Conservation (phyloP, 257 asterid genomes). For the Petunia axillaris region DNA sequence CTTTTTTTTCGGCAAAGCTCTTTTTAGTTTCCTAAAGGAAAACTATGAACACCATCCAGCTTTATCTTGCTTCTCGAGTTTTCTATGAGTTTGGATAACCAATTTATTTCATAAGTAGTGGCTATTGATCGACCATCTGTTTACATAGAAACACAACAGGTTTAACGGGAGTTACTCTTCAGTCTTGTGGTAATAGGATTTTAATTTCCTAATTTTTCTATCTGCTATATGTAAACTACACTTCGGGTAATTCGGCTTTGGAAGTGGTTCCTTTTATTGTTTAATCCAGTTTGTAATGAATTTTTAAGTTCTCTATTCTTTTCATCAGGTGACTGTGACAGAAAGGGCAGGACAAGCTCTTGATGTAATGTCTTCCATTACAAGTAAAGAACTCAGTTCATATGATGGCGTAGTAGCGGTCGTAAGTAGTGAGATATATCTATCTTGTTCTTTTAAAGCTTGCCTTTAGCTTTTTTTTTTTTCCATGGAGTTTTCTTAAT, state of each 20-base stretch:
- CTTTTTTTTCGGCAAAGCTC: no score
- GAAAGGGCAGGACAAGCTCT: slow-evolving; percentile 91
- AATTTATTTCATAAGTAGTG: slow-evolving; percentile 1
- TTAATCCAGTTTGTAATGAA: background rate
- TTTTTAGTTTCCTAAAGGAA: no score
- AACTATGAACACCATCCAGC: no score
- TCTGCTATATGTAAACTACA: background rate
- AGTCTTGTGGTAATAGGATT: background rate
- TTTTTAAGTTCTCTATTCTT: background rate
- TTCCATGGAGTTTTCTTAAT: background rate
- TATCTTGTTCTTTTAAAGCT: slow-evolving; percentile 24
- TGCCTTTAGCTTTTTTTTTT: background rate
- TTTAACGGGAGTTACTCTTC: background rate
- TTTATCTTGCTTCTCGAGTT: no score
- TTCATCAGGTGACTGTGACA: slow-evolving; percentile 76
- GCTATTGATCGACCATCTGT: background rate
- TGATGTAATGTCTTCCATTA: slow-evolving; percentile 69
- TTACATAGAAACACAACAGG: no score
- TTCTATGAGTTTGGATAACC: background rate
- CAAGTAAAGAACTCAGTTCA: slow-evolving; percentile 64
- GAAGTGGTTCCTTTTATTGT: background rate
- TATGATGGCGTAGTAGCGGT: slow-evolving; percentile 92
- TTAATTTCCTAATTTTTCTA: background rate
- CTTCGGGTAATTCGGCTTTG: slow-evolving; percentile 16
- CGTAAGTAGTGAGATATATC: slow-evolving; percentile 60